These are phyloP conservation scores for Platanthera guangdongensis DNA, from an alignment of 106 monocot species.

Conservation along the genomic window DNA sequence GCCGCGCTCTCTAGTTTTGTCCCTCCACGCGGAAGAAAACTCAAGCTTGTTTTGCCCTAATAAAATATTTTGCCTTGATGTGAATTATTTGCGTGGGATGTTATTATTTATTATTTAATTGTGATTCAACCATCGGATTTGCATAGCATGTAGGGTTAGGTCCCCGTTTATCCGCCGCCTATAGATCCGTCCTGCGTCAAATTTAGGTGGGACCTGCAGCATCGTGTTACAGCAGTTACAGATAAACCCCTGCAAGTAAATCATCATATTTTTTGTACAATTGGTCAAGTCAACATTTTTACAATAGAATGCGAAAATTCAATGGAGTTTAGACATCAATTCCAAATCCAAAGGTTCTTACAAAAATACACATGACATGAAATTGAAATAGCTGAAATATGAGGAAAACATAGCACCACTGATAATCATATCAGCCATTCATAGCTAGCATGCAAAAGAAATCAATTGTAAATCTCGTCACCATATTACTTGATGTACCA, in stretches of 20 bases:
- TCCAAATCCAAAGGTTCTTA: neutral
- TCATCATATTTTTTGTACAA: neutral
- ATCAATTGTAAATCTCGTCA: neutral
- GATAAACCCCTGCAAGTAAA: neutral
- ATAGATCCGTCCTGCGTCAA: too few species aligned
- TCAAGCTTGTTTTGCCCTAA: too few species aligned
- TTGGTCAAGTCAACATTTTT: neutral
- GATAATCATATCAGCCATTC: neutral
- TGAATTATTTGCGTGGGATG: too few species aligned
- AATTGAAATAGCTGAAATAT: neutral
- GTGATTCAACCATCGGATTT: too few species aligned
- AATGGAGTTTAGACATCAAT: neutral
- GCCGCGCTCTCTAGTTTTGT: too few species aligned
- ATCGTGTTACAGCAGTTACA: neutral
- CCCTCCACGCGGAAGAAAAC: too few species aligned
- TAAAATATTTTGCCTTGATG: too few species aligned
- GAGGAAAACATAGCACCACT: neutral
- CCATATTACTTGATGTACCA: neutral
- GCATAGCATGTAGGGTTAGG: too few species aligned
- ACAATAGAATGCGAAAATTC: neutral
- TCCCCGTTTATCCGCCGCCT: too few species aligned
- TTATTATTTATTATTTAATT: too few species aligned
- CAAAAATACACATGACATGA: neutral
- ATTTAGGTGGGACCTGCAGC: neutral
- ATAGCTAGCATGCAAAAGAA: neutral